Percentiles rank a stretch among this genome's conserved stretches.
Evolutionary conservation across 768 basidiomycete genomes (phyloP).

Genomic region (Psilocybe sp.): DNA sequence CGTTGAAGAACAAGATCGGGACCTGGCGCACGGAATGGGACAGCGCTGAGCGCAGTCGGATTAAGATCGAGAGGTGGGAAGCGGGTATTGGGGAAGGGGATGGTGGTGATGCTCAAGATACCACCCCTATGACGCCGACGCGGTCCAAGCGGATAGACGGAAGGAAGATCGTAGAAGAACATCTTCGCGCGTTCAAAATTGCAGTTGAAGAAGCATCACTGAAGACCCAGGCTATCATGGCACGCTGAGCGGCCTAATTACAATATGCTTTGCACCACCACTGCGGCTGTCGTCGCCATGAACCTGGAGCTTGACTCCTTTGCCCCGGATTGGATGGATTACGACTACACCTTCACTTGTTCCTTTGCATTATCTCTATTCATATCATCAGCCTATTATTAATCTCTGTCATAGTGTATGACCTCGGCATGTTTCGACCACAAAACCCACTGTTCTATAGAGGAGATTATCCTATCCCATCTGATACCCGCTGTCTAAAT

Average conservation of each 20-base stretch:
- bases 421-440: conserved; percentile 14
- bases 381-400: conserved; percentile 27
- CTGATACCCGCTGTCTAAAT: conserved; percentile 13
- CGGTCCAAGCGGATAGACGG: conserved; percentile 58
- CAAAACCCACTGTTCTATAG: conserved; percentile 19
- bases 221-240: conserved; percentile 84
- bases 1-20: conserved; percentile 78
- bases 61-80: conserved; percentile 81
- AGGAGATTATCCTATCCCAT: conserved; percentile 17
- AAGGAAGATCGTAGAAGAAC: conserved; percentile 71
- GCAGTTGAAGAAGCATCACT: conserved; percentile 69
- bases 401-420: conserved; percentile 26
- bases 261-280: too few relatives aligned
- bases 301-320: conserved; percentile 6
- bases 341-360: background rate
- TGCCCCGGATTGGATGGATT: conserved; percentile 6
- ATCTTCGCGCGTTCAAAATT: conserved; percentile 70
- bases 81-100: conserved; percentile 49
- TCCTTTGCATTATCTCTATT: conserved; percentile 20
- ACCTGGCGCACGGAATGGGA: conserved; percentile 83
- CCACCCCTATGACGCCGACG: conserved; percentile 27
- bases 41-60: conserved; percentile 76
- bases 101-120: conserved; percentile 17
- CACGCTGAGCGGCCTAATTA: conserved; percentile 49
- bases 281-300: too few relatives aligned